Evolutionary conservation across 805 yeast species (phyloP).

Genomic region (Schwanniomyces vanrijiae): DNA sequence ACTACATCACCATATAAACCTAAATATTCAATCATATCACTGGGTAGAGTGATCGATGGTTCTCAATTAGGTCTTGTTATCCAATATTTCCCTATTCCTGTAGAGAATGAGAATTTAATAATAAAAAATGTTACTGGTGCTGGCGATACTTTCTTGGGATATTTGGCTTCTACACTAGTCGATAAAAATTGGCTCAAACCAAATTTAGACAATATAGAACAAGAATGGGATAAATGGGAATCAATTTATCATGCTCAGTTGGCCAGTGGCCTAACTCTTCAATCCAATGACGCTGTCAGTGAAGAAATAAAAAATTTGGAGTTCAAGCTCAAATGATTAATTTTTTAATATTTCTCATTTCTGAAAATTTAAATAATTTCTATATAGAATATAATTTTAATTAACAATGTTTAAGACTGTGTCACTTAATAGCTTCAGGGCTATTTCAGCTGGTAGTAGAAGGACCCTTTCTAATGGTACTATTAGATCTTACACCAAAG

Average conservation of each 20-base stretch:
- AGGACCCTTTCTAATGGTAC: background rate
- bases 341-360: background rate
- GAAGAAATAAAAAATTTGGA: slow-evolving; percentile 13
- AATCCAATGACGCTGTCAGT: slow-evolving; percentile 23
- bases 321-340: background rate
- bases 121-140: slow-evolving; percentile 81
- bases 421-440: background rate
- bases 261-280: slow-evolving; percentile 36
- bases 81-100: slow-evolving; percentile 57
- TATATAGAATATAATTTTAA: no score
- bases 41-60: slow-evolving; percentile 15
- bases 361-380: background rate
- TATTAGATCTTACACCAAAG: background rate
- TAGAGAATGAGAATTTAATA: slow-evolving; percentile 23
- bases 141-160: slow-evolving; percentile 80
- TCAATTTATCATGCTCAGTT: slow-evolving; percentile 35
- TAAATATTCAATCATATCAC: slow-evolving; percentile 17
- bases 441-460: background rate
- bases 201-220: slow-evolving; percentile 26
- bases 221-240: slow-evolving; percentile 39
- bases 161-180: slow-evolving; percentile 40
- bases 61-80: slow-evolving; percentile 52
- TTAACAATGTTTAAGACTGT: background rate
- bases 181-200: slow-evolving; percentile 23
- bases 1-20: slow-evolving; percentile 30